phyloP scores from a whole-genome alignment of 1,284 basidiomycete species.

The Cryptococcus maquisensis region DNA sequence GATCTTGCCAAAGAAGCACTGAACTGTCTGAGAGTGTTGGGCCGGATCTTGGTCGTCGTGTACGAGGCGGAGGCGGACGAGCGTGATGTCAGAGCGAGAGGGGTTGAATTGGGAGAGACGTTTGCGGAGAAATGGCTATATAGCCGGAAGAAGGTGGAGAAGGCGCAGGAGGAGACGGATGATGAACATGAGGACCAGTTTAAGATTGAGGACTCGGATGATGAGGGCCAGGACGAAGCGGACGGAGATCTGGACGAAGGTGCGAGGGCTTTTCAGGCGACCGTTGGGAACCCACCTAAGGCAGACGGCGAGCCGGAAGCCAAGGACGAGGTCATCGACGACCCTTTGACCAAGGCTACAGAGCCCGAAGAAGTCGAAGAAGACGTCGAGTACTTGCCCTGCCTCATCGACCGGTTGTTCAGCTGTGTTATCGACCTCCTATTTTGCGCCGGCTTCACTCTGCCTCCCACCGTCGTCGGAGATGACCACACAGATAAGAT shows the following conservation, averaged over 20 bases:
- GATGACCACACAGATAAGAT: conserved; percentile 70
- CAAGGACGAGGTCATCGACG: conserved; percentile 8
- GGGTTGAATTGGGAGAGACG: conserved; percentile 15
- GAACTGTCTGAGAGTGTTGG: conserved; percentile 79
- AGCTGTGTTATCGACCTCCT: conserved; percentile 73
- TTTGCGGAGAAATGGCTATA: conserved; percentile 25
- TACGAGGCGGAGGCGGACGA: conserved; percentile 75
- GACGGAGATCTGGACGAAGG: conserved; percentile 59
- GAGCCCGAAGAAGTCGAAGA: conserved; percentile 4
- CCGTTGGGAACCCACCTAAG: conserved; percentile 27
- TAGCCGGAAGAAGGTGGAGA: conserved; percentile 36
- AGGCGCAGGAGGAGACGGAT: conserved; percentile 3
- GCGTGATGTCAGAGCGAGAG: conserved; percentile 12
- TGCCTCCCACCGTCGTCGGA: conserved; percentile 68
- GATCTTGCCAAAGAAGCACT: conserved; percentile 74
- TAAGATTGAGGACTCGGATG: conserved; percentile 44
- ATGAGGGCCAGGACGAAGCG: conserved; percentile 58
- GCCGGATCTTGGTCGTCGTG: conserved; percentile 77
- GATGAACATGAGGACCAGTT: conserved; percentile 19
- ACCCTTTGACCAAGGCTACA: conserved; percentile 28
- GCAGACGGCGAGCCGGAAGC: conserved; percentile 17
- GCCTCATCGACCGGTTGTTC: conserved; percentile 73
- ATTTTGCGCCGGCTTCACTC: conserved; percentile 86
- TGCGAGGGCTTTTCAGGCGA: conserved; percentile 51
- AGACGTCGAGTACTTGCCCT: conserved; percentile 55